Conservation (phyloP, 177 flowering plant genomes). For the Tripterygium wilfordii region DNA sequence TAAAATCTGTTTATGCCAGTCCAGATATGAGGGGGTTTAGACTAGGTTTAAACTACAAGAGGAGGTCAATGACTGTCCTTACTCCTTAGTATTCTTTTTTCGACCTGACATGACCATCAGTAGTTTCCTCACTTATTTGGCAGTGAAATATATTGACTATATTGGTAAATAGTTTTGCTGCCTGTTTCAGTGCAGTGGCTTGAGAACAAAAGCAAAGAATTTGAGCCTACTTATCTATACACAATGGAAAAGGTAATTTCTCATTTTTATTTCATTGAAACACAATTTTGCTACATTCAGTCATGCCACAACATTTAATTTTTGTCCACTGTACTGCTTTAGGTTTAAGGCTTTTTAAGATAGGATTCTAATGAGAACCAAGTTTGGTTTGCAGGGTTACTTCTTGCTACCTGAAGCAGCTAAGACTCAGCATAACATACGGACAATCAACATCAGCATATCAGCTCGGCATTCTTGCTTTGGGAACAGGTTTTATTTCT, state of each 20-base stretch:
- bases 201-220: conserved; percentile 64
- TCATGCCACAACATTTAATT: too few species aligned
- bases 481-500: conserved; percentile 80
- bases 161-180: conserved; percentile 1
- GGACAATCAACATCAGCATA: conserved; percentile 75
- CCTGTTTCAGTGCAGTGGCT: conserved; percentile 77
- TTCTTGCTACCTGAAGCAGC: conserved; percentile 89
- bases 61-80: too few species aligned
- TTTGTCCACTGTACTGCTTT: background rate
- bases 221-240: conserved; percentile 88
- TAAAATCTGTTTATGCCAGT: too few species aligned
- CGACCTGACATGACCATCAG: too few species aligned
- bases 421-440: conserved; percentile 64
- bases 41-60: too few species aligned
- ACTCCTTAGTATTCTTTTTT: too few species aligned
- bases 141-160: background rate
- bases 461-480: conserved; percentile 90
- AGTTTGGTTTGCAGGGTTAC: conserved; percentile 65
- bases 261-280: too few species aligned
- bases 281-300: too few species aligned
- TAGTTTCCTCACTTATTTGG: background rate
- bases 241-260: conserved; percentile 78
- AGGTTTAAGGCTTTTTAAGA: background rate
- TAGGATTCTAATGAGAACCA: too few species aligned
- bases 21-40: too few species aligned